A percentile compares a stretch with the other conserved stretches of the same genome.
Evolutionary conservation across 345 rosid genomes (phyloP).

Genomic region (Pistacia vera): DNA sequence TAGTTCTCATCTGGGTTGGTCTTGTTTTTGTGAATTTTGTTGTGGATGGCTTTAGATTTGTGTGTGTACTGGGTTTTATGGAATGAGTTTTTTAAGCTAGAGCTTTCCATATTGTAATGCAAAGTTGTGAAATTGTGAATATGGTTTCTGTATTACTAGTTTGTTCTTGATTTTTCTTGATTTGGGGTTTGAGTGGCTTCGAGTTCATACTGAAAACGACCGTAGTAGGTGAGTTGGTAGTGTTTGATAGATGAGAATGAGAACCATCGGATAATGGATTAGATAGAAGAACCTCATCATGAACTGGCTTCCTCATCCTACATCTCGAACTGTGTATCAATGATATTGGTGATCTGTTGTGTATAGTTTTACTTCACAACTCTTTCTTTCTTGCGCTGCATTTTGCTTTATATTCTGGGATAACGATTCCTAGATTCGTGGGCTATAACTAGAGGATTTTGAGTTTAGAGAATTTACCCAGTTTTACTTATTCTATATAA

Average conservation of each 20-base stretch:
- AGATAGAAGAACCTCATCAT: background rate
- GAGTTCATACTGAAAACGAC: background rate
- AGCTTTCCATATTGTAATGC: constrained; percentile 3
- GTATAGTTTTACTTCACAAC: background rate
- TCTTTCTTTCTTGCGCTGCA: background rate
- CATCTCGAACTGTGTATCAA: background rate
- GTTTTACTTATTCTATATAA: background rate
- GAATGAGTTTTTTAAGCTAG: background rate
- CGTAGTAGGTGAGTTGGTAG: background rate
- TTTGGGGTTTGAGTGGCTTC: background rate
- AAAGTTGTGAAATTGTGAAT: background rate
- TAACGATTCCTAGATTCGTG: background rate
- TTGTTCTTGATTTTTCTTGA: constrained; percentile 3
- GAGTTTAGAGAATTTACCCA: background rate
- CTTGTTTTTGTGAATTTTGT: constrained; percentile 20
- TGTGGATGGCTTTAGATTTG: constrained; percentile 18
- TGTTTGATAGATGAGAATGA: background rate
- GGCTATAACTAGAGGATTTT: background rate
- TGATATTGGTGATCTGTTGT: background rate
- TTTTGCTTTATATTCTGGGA: background rate
- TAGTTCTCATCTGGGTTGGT: constrained; percentile 30
- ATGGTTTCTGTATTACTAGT: constrained; percentile 2
- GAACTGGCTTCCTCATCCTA: background rate
- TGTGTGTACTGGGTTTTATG: background rate
- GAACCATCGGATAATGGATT: background rate